Conservation (phyloP, 2,329 filamentous ascomycete genomes). For the Colletotrichum incanum region DNA sequence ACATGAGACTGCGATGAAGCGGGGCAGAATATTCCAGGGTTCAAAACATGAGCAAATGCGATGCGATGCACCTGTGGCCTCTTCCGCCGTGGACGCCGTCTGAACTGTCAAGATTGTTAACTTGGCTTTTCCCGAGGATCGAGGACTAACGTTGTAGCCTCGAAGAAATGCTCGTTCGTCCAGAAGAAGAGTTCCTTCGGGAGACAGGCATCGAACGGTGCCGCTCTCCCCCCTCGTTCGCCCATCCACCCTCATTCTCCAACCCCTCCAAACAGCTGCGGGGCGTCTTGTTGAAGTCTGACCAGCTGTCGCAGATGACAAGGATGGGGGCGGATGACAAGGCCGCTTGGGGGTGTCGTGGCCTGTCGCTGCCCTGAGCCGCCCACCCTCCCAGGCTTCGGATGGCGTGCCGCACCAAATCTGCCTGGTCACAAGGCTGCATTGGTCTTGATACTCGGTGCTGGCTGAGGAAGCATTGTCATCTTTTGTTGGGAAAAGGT, state of each 20-base stretch:
- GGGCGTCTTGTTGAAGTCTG: conserved; percentile 22
- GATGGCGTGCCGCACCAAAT: conserved; percentile 40
- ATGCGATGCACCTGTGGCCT: conserved; percentile 14
- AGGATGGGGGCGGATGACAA: conserved; percentile 38
- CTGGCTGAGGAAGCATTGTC: not conserved
- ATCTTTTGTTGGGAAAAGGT: conserved; percentile 26
- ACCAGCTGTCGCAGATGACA: conserved; percentile 32
- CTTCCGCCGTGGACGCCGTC: conserved; percentile 10
- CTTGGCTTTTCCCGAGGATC: not conserved
- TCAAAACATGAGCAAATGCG: conserved; percentile 8
- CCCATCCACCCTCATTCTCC: not conserved
- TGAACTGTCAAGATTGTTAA: conserved; percentile 22
- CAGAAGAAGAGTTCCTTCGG: not conserved
- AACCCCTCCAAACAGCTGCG: conserved; percentile 12
- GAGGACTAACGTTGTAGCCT: not conserved
- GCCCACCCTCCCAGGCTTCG: conserved; percentile 37
- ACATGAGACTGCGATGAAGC: conserved; percentile 29
- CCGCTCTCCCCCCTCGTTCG: not conserved
- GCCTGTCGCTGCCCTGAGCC: conserved; percentile 38
- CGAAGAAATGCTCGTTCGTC: conserved; percentile 1
- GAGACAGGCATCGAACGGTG: not conserved
- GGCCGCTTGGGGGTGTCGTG: conserved; percentile 21
- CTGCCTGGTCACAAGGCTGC: conserved; percentile 43
- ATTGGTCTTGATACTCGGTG: conserved; percentile 19
- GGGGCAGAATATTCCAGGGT: conserved; percentile 32